A percentile compares a stretch with the other conserved stretches of the same genome.
phyloP scores from a whole-genome alignment of 371 early-diverging fungal genomes.

The Mortierella sp. region DNA sequence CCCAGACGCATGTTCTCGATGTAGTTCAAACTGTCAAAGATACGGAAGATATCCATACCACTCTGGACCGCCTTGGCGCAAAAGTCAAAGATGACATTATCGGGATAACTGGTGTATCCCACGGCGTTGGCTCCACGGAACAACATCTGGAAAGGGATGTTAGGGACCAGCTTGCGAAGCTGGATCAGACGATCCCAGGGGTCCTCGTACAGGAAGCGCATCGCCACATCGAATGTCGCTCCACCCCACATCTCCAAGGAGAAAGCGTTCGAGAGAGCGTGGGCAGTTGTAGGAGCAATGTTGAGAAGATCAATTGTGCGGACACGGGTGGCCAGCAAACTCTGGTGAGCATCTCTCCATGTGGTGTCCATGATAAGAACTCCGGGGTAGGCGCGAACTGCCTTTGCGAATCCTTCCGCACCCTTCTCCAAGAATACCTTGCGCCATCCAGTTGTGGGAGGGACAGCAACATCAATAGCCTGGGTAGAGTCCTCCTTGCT shows the following conservation, averaged over 20 bases:
- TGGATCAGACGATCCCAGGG: constrained; percentile 92
- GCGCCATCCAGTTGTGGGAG: constrained; percentile 88
- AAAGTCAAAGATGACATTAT: constrained; percentile 95
- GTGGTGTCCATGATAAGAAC: constrained; percentile 93
- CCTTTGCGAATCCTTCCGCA: constrained; percentile 89
- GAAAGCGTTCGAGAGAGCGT: constrained; percentile 88
- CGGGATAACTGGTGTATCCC: constrained; percentile 97
- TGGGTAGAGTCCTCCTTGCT: constrained; percentile 56
- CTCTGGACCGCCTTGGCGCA: constrained; percentile 89
- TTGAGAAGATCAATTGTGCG: constrained; percentile 81
- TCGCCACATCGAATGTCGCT: constrained; percentile 95
- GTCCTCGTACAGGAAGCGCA: constrained; percentile 95
- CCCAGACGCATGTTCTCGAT: constrained; percentile 94
- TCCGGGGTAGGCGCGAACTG: constrained; percentile 88
- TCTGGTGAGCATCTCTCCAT: constrained; percentile 97
- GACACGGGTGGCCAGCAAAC: constrained; percentile 93
- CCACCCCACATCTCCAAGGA: constrained; percentile 95
- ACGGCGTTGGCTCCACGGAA: constrained; percentile 98
- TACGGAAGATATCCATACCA: constrained; percentile 96
- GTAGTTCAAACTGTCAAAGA: constrained; percentile 97
- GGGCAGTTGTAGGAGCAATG: constrained; percentile 89
- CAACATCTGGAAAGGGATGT: constrained; percentile 98
- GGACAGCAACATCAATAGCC: constrained; percentile 61
- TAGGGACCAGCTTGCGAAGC: constrained; percentile 91
- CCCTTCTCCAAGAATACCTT: constrained; percentile 87